Evolutionary conservation across 108 stramenopile genomes (phyloP), one percentile per base, ranked within the genome.

Genomic region (Skeletonema tropicum): DNA sequence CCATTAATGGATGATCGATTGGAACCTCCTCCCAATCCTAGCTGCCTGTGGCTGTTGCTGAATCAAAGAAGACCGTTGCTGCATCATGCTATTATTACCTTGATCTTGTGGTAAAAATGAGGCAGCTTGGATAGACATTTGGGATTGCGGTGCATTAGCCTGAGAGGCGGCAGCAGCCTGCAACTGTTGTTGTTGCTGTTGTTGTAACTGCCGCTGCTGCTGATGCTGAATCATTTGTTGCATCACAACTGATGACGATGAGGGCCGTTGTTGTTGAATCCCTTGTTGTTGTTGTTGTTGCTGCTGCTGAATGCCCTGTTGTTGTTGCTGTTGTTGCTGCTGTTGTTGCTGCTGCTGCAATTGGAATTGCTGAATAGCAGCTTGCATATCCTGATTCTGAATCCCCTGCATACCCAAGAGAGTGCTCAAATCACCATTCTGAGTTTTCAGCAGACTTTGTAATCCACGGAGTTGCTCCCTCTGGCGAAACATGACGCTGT

Each of bases 401-500:
- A 64, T 14, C 62, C 48, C 49, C 21, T 52, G 42, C 29, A 32
- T 42, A 21, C 64, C 42, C 52, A 49, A 66, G 6, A 31, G 38
- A 38, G 41, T 15, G 17, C 21, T 57, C 7, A 66, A 11, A 30
- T 39, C 59, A 35, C 32, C 66, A 46, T 8, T 55, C 23, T 55
- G 52, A 55, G 21, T 55, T 49, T 80, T 74, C 0, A 80, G 38
- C 61, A 80, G 65, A 19, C 36, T 15, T 60, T 80, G 79, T 4
- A 80, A 61, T 35, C 63, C 45, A 35, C 64, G 61, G 49, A 80
- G 73, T 41, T 74, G 72, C 17, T 80, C 79, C 14, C 79, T 29
- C 35, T 80, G 79, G 45, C 55, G 63, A 17, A 65, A 6, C 73
- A 74, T 74, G 7, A 80, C 14, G 57, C 74, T 68, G 49, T 69